These are phyloP conservation scores for Pholiota adiposa DNA, from an alignment of 1,284 basidiomycete species.

Conservation along the genomic window DNA sequence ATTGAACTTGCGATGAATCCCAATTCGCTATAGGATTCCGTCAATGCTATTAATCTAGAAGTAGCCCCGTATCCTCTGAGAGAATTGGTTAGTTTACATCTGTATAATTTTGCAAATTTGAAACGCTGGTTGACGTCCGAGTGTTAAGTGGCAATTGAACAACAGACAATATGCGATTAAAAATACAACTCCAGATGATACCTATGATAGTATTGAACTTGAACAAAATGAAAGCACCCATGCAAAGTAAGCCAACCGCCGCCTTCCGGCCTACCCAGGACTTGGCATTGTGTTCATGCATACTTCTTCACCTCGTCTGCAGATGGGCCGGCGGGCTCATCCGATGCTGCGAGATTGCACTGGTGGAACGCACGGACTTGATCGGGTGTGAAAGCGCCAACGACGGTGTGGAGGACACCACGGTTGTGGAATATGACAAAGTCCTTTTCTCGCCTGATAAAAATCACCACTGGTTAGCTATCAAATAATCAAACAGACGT, in stretches of 20 bases:
- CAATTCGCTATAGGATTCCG: too few species aligned
- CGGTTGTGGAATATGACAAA: conserved; percentile 77
- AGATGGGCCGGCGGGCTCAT: conserved; percentile 68
- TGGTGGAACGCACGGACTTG: conserved; percentile 82
- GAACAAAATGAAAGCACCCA: background rate
- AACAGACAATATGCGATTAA: background rate
- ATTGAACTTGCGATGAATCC: too few species aligned
- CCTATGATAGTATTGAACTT: background rate
- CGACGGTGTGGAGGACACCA: conserved; percentile 78
- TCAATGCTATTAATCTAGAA: too few species aligned
- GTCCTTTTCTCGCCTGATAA: conserved; percentile 59
- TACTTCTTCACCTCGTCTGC: conserved; percentile 65
- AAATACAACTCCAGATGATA: background rate
- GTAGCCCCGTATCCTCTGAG: too few species aligned
- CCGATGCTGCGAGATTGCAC: conserved; percentile 81
- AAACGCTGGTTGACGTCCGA: too few species aligned
- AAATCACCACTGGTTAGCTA: too few species aligned
- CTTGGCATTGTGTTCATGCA: conserved; percentile 53
- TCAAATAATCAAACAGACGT: too few species aligned
- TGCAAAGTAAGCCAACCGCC: background rate
- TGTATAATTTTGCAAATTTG: too few species aligned
- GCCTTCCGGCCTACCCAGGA: too few species aligned
- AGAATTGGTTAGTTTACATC: too few species aligned
- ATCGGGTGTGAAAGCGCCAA: conserved; percentile 73
- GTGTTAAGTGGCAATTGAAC: too few species aligned